Evolutionary conservation across 768 basidiomycete genomes (phyloP).

Genomic region (Calocera viscosa): DNA sequence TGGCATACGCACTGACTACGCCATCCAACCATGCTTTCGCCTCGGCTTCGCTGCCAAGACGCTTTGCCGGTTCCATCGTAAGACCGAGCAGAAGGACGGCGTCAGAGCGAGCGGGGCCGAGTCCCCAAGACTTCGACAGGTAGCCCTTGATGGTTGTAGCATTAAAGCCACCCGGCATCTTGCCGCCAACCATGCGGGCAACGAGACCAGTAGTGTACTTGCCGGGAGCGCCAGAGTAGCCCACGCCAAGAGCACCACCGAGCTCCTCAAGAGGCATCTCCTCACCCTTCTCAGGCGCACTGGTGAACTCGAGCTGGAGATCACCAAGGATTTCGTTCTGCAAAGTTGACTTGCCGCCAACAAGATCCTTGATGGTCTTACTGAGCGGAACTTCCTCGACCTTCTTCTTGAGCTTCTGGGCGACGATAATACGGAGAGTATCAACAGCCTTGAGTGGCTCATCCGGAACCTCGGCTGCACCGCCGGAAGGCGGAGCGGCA

Average conservation of each 20-base stretch:
- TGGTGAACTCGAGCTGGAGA: conserved; percentile 84
- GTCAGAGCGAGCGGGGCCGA: conserved; percentile 83
- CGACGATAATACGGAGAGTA: conserved; percentile 74
- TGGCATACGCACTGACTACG: conserved; percentile 73
- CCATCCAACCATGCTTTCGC: conserved; percentile 88
- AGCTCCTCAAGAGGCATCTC: conserved; percentile 94
- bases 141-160: conserved; percentile 78
- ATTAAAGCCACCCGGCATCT: conserved; percentile 99
- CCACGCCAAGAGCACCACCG: conserved; percentile 66
- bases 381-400: conserved; percentile 75
- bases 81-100: conserved; percentile 81
- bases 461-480: conserved; percentile 71
- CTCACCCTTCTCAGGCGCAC: conserved; percentile 96
- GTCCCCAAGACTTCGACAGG: conserved; percentile 85
- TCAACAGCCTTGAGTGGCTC: conserved; percentile 84
- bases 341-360: conserved; percentile 94
- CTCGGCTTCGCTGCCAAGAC: conserved; percentile 78
- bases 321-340: conserved; percentile 99
- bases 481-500: conserved; percentile 39
- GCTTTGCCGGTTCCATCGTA: conserved; percentile 88
- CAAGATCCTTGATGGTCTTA: conserved; percentile 97
- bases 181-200: conserved; percentile 81
- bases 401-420: conserved; percentile 96
- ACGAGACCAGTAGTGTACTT: conserved; percentile 87
- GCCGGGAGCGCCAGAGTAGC: conserved; percentile 76